Evolutionary conservation across 1,139 yeast genomes (phyloP).

Genomic region (Pichia terricola): DNA sequence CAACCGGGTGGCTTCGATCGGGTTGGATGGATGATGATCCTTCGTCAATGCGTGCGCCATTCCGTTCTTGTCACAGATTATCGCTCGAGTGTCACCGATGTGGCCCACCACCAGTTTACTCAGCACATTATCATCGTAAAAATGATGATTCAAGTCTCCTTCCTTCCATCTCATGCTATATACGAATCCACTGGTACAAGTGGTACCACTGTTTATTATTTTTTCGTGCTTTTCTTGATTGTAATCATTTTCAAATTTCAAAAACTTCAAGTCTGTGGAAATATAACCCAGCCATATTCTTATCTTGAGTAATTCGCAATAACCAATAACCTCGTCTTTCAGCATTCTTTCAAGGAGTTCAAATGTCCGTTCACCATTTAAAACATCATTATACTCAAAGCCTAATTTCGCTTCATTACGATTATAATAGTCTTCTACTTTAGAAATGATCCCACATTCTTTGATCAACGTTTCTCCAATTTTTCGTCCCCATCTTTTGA

Average conservation of each 20-base stretch:
- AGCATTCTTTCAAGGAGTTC: slow-evolving; percentile 11
- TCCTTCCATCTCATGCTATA: slow-evolving; percentile 38
- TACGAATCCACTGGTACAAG: slow-evolving; percentile 72
- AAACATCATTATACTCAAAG: slow-evolving; percentile 8
- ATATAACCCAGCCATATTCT: slow-evolving; percentile 23
- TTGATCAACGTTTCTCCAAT: slow-evolving; percentile 4
- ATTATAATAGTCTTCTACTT: slow-evolving; percentile 2
- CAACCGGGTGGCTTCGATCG: slow-evolving; percentile 65
- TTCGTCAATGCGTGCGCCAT: slow-evolving; percentile 69
- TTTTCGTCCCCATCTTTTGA: slow-evolving; percentile 66
- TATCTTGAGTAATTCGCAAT: slow-evolving; percentile 23
- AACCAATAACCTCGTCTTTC: slow-evolving; percentile 11
- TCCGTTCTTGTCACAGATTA: slow-evolving; percentile 68
- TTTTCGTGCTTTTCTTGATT: slow-evolving; percentile 8
- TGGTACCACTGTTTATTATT: slow-evolving; percentile 53
- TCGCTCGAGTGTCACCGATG: slow-evolving; percentile 92
- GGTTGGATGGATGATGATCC: slow-evolving; percentile 82
- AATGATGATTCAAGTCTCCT: slow-evolving; percentile 40
- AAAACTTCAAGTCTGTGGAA: slow-evolving; percentile 24
- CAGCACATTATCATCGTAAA: slow-evolving; percentile 55
- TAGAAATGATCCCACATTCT: slow-evolving; percentile 6
- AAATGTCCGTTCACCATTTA: slow-evolving; percentile 15
- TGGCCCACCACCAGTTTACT: slow-evolving; percentile 74
- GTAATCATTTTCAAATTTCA: slow-evolving; percentile 20
- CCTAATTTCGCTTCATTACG: background rate